Evolutionary conservation across 768 basidiomycete genomes (phyloP).

Genomic region (Cantharellus cinnabarinus): DNA sequence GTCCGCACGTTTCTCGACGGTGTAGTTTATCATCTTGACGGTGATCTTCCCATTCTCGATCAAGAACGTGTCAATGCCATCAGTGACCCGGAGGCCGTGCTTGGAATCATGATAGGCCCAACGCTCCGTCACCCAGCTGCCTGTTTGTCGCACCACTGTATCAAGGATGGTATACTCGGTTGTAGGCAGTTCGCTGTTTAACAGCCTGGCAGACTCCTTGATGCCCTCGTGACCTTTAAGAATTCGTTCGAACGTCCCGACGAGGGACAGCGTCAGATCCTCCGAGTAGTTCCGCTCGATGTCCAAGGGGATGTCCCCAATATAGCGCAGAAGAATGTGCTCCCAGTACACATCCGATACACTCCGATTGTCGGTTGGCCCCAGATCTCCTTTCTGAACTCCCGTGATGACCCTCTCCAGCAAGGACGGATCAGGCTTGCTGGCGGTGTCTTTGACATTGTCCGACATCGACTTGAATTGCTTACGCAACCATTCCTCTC

Average conservation of each 20-base stretch:
- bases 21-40: background rate
- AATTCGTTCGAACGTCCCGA: background rate
- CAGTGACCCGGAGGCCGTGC: background rate
- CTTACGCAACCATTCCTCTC: background rate
- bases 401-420: background rate
- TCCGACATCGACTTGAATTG: background rate
- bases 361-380: background rate
- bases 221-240: background rate
- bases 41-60: background rate
- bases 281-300: background rate
- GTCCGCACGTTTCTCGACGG: background rate
- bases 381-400: background rate
- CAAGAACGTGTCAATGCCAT: background rate
- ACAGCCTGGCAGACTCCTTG: background rate
- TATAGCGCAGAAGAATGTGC: background rate
- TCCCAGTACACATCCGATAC: background rate
- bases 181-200: background rate
- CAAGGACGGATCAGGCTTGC: background rate
- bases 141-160: background rate
- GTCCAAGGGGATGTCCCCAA: background rate
- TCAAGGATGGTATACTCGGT: background rate
- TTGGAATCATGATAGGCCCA: background rate
- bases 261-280: background rate
- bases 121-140: background rate
- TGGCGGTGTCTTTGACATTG: background rate